phyloP scores from a whole-genome alignment of 2,329 filamentous ascomycete species.

The Colletotrichum siamense region DNA sequence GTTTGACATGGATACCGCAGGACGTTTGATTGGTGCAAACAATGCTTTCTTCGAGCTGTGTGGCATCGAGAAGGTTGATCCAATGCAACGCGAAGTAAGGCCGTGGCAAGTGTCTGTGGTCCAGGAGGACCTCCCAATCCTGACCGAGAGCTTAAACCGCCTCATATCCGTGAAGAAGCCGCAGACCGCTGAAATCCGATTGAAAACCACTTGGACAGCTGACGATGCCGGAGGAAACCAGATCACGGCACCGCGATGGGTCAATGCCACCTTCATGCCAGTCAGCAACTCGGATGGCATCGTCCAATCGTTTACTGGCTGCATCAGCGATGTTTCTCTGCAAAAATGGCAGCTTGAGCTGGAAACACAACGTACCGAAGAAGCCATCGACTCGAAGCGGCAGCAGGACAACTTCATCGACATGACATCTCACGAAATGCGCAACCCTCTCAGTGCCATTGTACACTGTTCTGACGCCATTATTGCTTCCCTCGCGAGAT shows the following conservation, averaged over 20 bases:
- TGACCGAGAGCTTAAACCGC: conserved; percentile 44
- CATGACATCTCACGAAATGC: conserved; percentile 75
- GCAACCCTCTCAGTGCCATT: conserved; percentile 76
- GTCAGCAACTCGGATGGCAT: conserved; percentile 50
- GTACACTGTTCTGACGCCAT: conserved; percentile 78
- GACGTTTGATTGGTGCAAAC: conserved; percentile 55
- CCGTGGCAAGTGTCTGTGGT: conserved; percentile 52
- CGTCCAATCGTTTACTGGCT: conserved; percentile 55
- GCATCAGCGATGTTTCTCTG: conserved; percentile 52
- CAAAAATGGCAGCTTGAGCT: conserved; percentile 58
- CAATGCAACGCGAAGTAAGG: conserved; percentile 39
- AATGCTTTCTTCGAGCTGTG: conserved; percentile 60
- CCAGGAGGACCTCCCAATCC: conserved; percentile 46
- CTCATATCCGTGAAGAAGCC: conserved; percentile 45
- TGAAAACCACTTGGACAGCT: conserved; percentile 51
- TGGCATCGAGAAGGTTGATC: conserved; percentile 50
- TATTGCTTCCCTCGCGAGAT: conserved; percentile 51
- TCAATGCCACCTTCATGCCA: conserved; percentile 56
- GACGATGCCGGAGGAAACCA: conserved; percentile 50
- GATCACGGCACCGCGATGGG: conserved; percentile 51
- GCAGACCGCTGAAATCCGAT: conserved; percentile 53
- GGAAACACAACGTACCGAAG: conserved; percentile 55
- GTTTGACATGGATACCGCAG: conserved; percentile 59
- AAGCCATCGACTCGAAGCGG: conserved; percentile 64
- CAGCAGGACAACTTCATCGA: conserved; percentile 86